Evolutionary conservation across 2,329 filamentous ascomycete species (phyloP), one percentile per base, ranked within the genome.

Genomic region (Fusarium odoratissimum): DNA sequence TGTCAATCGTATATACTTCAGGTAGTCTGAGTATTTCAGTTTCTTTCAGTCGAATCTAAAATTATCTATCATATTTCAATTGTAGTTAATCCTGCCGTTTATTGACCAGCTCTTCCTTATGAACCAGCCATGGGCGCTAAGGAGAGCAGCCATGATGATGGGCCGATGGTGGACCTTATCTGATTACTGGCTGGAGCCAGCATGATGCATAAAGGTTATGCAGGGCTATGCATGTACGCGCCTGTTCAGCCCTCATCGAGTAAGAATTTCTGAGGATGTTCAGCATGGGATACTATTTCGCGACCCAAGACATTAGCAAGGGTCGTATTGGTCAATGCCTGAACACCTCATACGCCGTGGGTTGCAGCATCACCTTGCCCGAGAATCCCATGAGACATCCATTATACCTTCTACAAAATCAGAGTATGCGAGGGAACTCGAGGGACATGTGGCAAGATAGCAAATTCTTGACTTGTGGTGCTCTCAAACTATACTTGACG

Each of bases 121-220:
- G 52, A 37, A 55, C 54, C 62, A 57, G 58, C 57, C 44, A 48
- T 30, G 21, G 67, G 62, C 62, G 66, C 58, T 71, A 67, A 71
- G 30, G 64, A 17, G 56, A 73, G 70, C 40, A 55, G 31, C 60
- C 70, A 71, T 73, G 57, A 73, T 73, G 61, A 60, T 71, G 70
- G 66, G 58, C 64, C 57, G 56, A 73, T 64, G 49, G 65, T 68
- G 66, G 65, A 48, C 45, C 56, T 59, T 70, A 60, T 74, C 59
- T 67, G 45, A 64, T 68, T 33, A 65, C 30, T 52, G 40, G 45
- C 37, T 49, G 52, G 51, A 45, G 28, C 33, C 42, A 48, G 35
- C 51, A 71, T 61, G 57, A 64, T 69, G 63, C 51, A 67, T 31
- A 61, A 42, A 35, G 49, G 28, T 41, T 59, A 40, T 61, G 33